Percentiles rank a stretch among this genome's conserved stretches.
Conservation (phyloP, 768 basidiomycete genomes). For the Naematelia encephala region DNA sequence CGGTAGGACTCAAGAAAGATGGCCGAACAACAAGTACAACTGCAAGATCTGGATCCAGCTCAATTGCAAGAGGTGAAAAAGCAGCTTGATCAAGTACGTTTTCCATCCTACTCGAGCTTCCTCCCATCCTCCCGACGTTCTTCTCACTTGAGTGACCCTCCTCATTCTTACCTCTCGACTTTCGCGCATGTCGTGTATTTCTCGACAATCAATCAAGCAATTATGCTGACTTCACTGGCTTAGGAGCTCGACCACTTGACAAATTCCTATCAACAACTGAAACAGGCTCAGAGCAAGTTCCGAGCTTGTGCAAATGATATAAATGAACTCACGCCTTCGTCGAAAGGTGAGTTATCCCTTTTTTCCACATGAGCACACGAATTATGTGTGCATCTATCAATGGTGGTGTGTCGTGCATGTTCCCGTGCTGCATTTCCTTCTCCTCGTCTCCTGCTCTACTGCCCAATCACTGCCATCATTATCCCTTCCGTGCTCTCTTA, state of each 20-base stretch:
- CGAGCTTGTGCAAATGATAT: slow-evolving; percentile 78
- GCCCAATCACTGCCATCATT: slow-evolving; percentile 4
- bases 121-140: slow-evolving; percentile 1
- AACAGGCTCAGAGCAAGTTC: slow-evolving; percentile 90
- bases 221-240: neutral
- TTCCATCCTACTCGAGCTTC: slow-evolving; percentile 2
- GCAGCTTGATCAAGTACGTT: slow-evolving; percentile 84
- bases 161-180: too few relatives aligned
- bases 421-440: neutral
- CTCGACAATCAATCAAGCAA: neutral
- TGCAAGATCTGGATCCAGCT: slow-evolving; percentile 75
- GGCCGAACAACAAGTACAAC: slow-evolving; percentile 66
- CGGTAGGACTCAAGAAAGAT: slow-evolving; percentile 13
- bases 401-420: too few relatives aligned
- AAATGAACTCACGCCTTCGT: slow-evolving; percentile 56
- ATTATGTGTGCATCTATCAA: too few relatives aligned
- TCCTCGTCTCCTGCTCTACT: slow-evolving; percentile 3
- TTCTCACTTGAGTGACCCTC: too few relatives aligned
- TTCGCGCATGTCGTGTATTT: too few relatives aligned
- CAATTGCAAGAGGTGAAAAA: slow-evolving; percentile 85
- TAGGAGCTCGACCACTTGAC: slow-evolving; percentile 92
- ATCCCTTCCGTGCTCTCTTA: too few relatives aligned
- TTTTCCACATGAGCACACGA: too few relatives aligned
- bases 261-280: slow-evolving; percentile 85
- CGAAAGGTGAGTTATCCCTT: slow-evolving; percentile 18